Evolutionary conservation across 192 early-diverging fungal genomes (phyloP).

Genomic region (Coemansia sp.): DNA sequence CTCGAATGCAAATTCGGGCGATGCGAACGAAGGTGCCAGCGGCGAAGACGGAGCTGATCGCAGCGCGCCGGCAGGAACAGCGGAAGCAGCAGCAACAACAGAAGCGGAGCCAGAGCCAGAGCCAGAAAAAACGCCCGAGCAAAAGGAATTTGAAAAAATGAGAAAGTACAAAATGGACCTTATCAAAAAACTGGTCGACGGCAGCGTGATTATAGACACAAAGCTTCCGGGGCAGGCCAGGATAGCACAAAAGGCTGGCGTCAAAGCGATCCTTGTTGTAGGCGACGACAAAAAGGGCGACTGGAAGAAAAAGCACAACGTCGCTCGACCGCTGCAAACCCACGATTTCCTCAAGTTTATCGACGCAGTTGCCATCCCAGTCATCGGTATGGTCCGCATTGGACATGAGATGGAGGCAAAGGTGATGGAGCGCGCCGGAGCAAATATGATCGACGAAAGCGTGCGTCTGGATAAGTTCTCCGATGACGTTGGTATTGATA

Average conservation of each 20-base stretch:
- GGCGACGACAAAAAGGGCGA: not conserved
- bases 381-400: constrained; percentile 94
- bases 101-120: not conserved
- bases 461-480: constrained; percentile 58
- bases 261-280: not conserved
- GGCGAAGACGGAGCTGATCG: too few relatives aligned
- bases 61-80: too few relatives aligned
- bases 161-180: not conserved
- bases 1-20: not conserved
- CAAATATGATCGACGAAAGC: constrained; percentile 25
- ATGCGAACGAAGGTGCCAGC: too few relatives aligned
- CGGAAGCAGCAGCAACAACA: not conserved
- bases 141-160: not conserved
- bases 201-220: not conserved
- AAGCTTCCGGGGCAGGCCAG: constrained; percentile 1
- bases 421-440: constrained; percentile 10
- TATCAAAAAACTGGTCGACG: not conserved
- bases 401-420: constrained; percentile 98
- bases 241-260: not conserved
- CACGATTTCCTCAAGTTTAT: not conserved
- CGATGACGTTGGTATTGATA: constrained; percentile 83
- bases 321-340: not conserved
- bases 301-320: not conserved
- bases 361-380: constrained; percentile 60
- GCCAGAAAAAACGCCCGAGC: constrained; percentile 1